phyloP scores from a whole-genome alignment of 1,139 yeast species.

The Arxiozyma bovina region DNA sequence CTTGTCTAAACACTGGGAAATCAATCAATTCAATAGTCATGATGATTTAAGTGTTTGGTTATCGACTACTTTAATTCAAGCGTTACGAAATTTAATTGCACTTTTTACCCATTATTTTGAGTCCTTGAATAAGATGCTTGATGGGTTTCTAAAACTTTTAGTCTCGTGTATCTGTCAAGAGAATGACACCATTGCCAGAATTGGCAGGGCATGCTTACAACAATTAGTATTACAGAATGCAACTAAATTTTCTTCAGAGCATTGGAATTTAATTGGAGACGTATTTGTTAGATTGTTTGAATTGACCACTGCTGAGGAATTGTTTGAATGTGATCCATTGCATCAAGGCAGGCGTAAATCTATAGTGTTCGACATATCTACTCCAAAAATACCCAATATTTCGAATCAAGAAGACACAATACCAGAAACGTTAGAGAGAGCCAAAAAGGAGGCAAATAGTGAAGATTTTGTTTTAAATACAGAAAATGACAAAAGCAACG shows the following conservation, averaged over 20 bases:
- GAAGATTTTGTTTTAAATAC: conserved; percentile 26
- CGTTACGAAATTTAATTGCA: conserved; percentile 78
- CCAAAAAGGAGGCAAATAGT: conserved; percentile 28
- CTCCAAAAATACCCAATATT: background rate
- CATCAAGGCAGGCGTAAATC: conserved; percentile 30
- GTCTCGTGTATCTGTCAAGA: conserved; percentile 91
- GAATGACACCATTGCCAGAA: conserved; percentile 90
- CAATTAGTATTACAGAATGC: conserved; percentile 70
- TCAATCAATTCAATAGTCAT: conserved; percentile 53
- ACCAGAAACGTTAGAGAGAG: conserved; percentile 28
- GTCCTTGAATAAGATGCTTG: conserved; percentile 60
- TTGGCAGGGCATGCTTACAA: conserved; percentile 83
- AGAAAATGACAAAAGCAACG: background rate
- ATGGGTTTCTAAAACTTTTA: conserved; percentile 66
- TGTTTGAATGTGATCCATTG: conserved; percentile 65
- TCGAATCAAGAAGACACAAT: conserved; percentile 6
- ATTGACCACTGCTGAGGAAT: conserved; percentile 76
- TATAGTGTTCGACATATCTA: background rate
- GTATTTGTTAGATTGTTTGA: conserved; percentile 65
- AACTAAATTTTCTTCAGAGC: conserved; percentile 47
- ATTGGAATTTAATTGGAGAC: conserved; percentile 67
- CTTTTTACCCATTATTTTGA: conserved; percentile 75
- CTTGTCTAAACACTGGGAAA: conserved; percentile 67
- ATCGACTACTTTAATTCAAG: conserved; percentile 92
- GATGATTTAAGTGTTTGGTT: conserved; percentile 93